Evolutionary conservation across 768 basidiomycete genomes (phyloP), one percentile per base, ranked within the genome.

Genomic region (Dioszegia crocea): DNA sequence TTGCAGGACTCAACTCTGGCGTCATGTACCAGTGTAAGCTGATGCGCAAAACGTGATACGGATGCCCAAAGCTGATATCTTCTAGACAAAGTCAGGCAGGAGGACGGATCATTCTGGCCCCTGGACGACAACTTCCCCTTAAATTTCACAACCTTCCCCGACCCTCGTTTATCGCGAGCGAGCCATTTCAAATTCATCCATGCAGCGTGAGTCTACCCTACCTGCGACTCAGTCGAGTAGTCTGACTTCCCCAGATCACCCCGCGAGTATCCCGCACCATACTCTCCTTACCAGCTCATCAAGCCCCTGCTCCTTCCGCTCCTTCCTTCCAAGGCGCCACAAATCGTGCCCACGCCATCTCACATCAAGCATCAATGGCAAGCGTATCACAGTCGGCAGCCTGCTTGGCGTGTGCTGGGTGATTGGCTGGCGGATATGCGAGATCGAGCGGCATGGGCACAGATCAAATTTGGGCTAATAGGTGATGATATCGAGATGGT

Each of bases 91-190:
- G 24, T 57, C 36, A 55, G 19, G 17, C 47, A 33, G 17, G 38
- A 43, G 36, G 40, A 57, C 27, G 53, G 43, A 21, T 44, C 54
- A 11, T 45, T 17, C 21, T 46, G 49, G 54, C 49, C 61, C 23
- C 10, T 2, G 11, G 16, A 36, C n/a, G 40, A 48, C 1, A 24
- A 49, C 6, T 5, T 43, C 9, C 49, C 56, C 17, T 36, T 59
- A 17, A 63, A 63, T 30, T 63, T 63, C 40, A 63, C 62, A 4
- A 63, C 62, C 40, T 56, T 59, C 47, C 62, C 62, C 12, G 57
- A 59, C 23, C 48, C 57, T 8, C 23, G 44, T 9, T 29, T 59
- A 9, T 19, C 57, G 1, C 2, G 21, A 4, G 27, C 24, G 1
- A 39, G 41, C n/a, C 57, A 63, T 30, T 63, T 59, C 44, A 38